These are phyloP conservation scores for Chrysoporthe austroafricana DNA, from an alignment of 2,329 filamentous ascomycete genomes.

Conservation along the genomic window DNA sequence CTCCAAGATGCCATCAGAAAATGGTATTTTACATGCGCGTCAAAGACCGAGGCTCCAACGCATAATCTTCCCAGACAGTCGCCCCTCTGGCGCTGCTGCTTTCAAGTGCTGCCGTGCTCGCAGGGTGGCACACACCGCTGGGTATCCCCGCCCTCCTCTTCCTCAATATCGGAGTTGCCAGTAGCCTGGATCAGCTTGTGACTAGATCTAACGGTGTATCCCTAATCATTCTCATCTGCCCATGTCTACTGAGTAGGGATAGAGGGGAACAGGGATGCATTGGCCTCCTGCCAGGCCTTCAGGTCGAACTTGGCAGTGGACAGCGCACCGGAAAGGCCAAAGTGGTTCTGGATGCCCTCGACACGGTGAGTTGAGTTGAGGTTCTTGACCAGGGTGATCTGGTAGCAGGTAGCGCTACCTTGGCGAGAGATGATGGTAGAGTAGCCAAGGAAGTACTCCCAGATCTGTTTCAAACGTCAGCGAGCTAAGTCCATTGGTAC, in stretches of 20 bases:
- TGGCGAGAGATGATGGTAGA: constrained; percentile 84
- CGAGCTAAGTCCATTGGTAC: neutral
- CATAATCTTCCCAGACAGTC: neutral
- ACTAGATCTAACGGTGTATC: neutral
- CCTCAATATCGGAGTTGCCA: neutral
- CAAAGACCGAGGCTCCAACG: neutral
- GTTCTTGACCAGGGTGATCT: constrained; percentile 88
- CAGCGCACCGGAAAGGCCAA: constrained; percentile 66
- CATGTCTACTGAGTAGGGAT: constrained; percentile 34
- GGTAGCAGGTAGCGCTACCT: constrained; percentile 83
- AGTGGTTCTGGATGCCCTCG: constrained; percentile 72
- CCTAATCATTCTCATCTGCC: neutral
- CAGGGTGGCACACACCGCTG: neutral
- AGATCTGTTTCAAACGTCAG: constrained; percentile 62
- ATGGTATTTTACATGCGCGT: constrained; percentile 11
- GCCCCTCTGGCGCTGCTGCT: neutral
- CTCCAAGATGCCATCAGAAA: constrained; percentile 6
- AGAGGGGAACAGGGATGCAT: constrained; percentile 38
- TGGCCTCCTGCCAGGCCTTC: constrained; percentile 38
- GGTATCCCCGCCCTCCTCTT: neutral
- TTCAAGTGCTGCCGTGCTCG: neutral
- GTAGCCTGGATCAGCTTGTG: neutral
- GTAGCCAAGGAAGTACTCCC: constrained; percentile 89
- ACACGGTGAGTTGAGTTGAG: constrained; percentile 84
- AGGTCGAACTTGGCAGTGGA: constrained; percentile 41